Evolutionary conservation across 2,329 filamentous ascomycete species (phyloP).

Genomic region (Fusarium fracticaudum): DNA sequence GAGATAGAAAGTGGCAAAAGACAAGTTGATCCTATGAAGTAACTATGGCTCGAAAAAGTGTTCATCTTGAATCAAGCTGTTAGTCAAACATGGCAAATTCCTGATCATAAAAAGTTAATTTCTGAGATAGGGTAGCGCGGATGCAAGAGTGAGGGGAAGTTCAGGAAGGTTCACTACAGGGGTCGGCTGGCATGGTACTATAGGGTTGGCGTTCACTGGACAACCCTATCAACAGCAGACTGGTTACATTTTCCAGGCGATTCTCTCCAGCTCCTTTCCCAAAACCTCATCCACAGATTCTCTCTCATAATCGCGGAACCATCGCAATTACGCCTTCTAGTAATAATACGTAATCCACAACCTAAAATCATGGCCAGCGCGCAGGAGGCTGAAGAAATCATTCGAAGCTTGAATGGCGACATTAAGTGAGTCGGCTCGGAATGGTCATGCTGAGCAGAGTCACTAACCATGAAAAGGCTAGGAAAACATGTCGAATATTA

Average conservation of each 20-base stretch:
- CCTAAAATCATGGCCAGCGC: neutral
- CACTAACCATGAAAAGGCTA: neutral
- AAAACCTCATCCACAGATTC: neutral
- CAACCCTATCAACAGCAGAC: too few species aligned
- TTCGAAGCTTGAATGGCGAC: neutral
- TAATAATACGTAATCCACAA: neutral
- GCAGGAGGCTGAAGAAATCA: neutral
- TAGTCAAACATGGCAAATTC: neutral
- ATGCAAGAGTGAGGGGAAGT: too few species aligned
- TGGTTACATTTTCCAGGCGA: too few species aligned
- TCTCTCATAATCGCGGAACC: neutral
- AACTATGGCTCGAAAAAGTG: neutral
- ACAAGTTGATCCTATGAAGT: neutral
- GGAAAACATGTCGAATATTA: neutral
- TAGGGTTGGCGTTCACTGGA: too few species aligned
- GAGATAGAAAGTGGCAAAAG: too few species aligned
- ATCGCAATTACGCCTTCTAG: too few species aligned
- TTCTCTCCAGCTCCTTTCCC: neutral
- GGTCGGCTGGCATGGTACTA: too few species aligned
- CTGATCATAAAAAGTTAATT: too few species aligned
- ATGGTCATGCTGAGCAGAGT: rapidly evolving
- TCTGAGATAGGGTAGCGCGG: too few species aligned
- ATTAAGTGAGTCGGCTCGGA: neutral
- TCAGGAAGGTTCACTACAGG: too few species aligned
- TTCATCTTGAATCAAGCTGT: neutral